Base-by-base conservation (phyloP, 2,329 filamentous ascomycete species). In the Curvularia eragrostidis region DNA sequence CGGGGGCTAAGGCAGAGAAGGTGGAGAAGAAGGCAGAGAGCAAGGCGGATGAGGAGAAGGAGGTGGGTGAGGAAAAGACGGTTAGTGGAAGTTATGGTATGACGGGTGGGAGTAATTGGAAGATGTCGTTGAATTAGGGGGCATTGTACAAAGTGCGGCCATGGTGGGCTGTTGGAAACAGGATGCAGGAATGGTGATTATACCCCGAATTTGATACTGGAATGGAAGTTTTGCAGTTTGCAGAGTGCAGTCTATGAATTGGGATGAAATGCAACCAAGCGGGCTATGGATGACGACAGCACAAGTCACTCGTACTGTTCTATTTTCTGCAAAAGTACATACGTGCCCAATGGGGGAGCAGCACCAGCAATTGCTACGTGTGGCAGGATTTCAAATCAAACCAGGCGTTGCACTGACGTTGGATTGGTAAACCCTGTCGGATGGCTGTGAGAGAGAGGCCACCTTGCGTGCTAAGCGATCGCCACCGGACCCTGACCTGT, bases 1-100 rank as follows among this genome's bases (percentile, higher is more conserved):
- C 34, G 53, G 50, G 49, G 54, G 48, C 43, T 43, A 49, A 55
- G 48, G 53, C 24, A 6, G 24, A 26, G 48, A 58, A 64, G 50
- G 48, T 42, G 18, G 56, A 58, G 52, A 34, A 49, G 15, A 54
- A 56, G 42, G 38, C 5, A 8, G 44, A 51, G n/a, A 56, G 43
- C 2, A 54, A 59, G 26, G 41, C 47, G 10, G 55, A 46, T 2
- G 56, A 58, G 34, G 41, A 47, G 9, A 52, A 51, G 3, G 52
- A 39, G 12, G 67, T 39, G 5, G 54, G 26, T 5, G 69, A 71
- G n/a, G 67, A 71, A 66, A 70, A 69, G 62, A 70, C 70, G 1
- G 66, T 71, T 47, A 73, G 69, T 64, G 71, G 72, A 24, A 72
- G 68, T 41, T 73, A 74, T 68, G 70, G 72, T n/a, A 72, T 72